Base-by-base conservation (phyloP, 139 green algal genomes). In the Cymbomonas tetramitiformis region DNA sequence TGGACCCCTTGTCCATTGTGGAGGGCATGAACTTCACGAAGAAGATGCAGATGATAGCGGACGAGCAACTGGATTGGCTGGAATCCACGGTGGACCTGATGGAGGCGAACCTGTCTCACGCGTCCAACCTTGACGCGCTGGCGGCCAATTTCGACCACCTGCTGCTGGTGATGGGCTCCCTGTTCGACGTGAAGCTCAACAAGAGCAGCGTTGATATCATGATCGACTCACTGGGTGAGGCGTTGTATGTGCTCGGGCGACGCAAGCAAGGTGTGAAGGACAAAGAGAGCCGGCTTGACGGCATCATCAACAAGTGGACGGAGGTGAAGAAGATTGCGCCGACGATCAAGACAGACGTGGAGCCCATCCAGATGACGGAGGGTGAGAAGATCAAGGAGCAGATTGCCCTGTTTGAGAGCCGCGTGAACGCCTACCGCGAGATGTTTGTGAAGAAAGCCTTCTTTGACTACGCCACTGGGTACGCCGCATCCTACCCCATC, bases 81-180 rank as follows among this genome's bases (percentile, higher is more conserved):
- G 34, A 59, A 38, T 15, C 4, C 3, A 46, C 28, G 18, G 30
- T 67, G 21, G 15, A 62, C 25, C 24, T 19, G 25, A 21, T 36
- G 4, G 24, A 62, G 38, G 39, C 4, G 23, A 41, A 10, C 3
- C 30, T 62, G 15, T 28, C 7, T n/a, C 15, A 21, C 18, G 38
- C 12, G 40, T 21, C 30, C 4, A n/a, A 52, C 32, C 12, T 39
- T 8, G 51, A 58, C 10, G 26, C 23, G 18, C 26, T 56, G 41
- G 32, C 19, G 34, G 36, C 24, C 6, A 28, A 66, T 58, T 83
- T 84, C 48, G 69, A 82, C 29, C 72, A 85, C 60, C 73, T 86
- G 38, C 47, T 80, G 21, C 74, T 84, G 72, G 81, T 88, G 15
- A 87, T 90, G 84, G 79, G 83, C 56, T 62, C 68, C 0, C 63